Percentiles rank a stretch among this genome's conserved stretches.
These are phyloP conservation scores for Ascochyta pisi DNA, from an alignment of 2,329 filamentous ascomycete genomes.

Conservation along the genomic window DNA sequence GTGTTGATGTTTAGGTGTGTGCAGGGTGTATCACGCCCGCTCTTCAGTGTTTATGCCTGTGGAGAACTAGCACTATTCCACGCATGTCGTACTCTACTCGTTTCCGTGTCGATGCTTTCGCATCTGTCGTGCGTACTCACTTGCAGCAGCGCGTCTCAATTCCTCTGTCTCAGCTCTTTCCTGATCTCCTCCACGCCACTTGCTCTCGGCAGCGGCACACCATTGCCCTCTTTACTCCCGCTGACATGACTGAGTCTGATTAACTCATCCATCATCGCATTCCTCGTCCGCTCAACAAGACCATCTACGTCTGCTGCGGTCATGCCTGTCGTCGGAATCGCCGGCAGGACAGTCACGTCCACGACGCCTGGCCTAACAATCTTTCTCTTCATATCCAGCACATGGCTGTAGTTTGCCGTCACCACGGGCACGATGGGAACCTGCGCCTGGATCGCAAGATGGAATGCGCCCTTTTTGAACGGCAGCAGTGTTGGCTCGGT, in stretches of 20 bases:
- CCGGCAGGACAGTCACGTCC: conserved; percentile 57
- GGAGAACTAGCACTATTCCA: background rate
- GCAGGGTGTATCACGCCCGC: background rate
- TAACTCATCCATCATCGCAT: conserved; percentile 48
- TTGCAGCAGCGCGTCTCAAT: background rate
- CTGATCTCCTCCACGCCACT: conserved; percentile 26
- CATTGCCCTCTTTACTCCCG: conserved; percentile 28
- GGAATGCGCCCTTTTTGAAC: conserved; percentile 99
- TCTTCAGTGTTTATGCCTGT: background rate
- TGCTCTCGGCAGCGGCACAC: conserved; percentile 34
- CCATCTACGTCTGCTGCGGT: conserved; percentile 45
- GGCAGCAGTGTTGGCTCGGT: conserved; percentile 81
- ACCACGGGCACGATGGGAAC: conserved; percentile 88
- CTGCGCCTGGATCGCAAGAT: conserved; percentile 90
- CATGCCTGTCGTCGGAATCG: conserved; percentile 46
- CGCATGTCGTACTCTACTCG: background rate
- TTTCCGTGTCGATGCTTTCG: background rate
- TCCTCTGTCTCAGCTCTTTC: conserved; percentile 39
- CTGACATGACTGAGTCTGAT: conserved; percentile 41
- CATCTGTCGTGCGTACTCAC: background rate
- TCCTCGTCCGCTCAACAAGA: conserved; percentile 40
- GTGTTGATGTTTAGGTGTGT: background rate
- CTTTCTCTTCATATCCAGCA: conserved; percentile 55
- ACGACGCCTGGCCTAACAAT: conserved; percentile 57
- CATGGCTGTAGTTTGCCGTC: conserved; percentile 58